phyloP scores from a whole-genome alignment of 140 eudicot species.

The Bidens hawaiensis region DNA sequence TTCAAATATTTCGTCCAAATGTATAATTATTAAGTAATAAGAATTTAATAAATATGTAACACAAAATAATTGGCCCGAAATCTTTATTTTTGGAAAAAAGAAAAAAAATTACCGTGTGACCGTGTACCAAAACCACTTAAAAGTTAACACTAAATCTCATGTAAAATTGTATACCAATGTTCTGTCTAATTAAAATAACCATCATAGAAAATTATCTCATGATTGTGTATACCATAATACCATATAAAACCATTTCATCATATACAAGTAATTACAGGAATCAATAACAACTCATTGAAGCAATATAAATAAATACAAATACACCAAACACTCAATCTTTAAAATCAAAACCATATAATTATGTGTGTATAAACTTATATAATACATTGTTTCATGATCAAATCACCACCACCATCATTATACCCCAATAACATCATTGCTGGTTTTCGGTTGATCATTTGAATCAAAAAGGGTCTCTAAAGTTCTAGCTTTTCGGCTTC shows the following conservation, averaged over 20 bases:
- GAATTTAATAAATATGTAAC: no score
- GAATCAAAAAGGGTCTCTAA: conserved; percentile 54
- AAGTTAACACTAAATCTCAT: no score
- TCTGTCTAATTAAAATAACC: background rate
- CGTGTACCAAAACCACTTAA: no score
- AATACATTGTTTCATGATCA: conserved; percentile 11
- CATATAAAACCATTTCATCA: conserved; percentile 18
- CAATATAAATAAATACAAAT: conserved; percentile 18
- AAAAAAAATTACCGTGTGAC: no score
- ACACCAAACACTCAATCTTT: conserved; percentile 18
- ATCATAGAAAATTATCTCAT: background rate
- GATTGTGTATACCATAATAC: conserved; percentile 12
- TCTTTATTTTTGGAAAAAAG: no score
- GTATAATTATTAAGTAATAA: no score
- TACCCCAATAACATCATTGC: conserved; percentile 40
- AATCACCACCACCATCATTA: conserved; percentile 20
- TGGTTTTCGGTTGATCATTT: conserved; percentile 28
- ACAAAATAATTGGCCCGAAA: no score
- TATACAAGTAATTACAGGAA: conserved; percentile 17
- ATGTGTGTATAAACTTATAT: conserved; percentile 22
- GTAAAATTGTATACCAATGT: background rate
- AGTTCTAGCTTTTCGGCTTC: conserved; percentile 54
- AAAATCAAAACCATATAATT: conserved; percentile 1
- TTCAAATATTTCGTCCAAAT: no score
- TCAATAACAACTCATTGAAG: background rate